phyloP scores from a whole-genome alignment of 352 stramenopile genomes.

The Phytophthora parvispora region DNA sequence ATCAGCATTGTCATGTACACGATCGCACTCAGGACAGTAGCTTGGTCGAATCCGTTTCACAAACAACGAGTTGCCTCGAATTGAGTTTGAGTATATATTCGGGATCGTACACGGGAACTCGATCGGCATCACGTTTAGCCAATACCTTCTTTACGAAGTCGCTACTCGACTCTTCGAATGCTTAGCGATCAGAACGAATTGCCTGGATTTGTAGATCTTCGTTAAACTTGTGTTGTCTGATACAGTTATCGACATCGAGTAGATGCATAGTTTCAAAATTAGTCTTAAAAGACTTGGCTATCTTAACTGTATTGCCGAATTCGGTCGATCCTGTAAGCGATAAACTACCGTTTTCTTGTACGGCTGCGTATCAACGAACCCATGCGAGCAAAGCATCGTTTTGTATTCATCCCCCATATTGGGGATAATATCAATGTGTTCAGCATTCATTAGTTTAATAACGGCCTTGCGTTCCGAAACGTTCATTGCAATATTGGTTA shows the following conservation, averaged over 20 bases:
- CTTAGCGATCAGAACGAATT: background rate
- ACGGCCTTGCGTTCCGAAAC: background rate
- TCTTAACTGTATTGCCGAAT: background rate
- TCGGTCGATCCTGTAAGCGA: background rate
- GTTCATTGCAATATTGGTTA: background rate
- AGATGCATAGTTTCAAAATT: background rate
- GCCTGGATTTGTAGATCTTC: background rate
- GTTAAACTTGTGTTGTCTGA: background rate
- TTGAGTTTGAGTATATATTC: background rate
- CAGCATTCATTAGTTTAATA: background rate
- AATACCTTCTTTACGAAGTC: background rate
- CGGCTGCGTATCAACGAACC: background rate
- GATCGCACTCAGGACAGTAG: background rate
- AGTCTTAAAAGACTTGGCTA: background rate
- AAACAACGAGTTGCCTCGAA: background rate
- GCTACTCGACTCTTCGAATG: background rate
- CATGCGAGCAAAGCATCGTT: background rate
- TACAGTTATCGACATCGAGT: background rate
- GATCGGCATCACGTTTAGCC: background rate
- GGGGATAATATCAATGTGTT: background rate
- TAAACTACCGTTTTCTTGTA: background rate
- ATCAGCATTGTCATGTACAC: background rate
- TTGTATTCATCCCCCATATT: background rate
- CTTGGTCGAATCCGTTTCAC: background rate
- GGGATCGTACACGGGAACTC: background rate